These are phyloP conservation scores for Piper longum DNA, from an alignment of 164 flowering plant species.

Conservation along the genomic window DNA sequence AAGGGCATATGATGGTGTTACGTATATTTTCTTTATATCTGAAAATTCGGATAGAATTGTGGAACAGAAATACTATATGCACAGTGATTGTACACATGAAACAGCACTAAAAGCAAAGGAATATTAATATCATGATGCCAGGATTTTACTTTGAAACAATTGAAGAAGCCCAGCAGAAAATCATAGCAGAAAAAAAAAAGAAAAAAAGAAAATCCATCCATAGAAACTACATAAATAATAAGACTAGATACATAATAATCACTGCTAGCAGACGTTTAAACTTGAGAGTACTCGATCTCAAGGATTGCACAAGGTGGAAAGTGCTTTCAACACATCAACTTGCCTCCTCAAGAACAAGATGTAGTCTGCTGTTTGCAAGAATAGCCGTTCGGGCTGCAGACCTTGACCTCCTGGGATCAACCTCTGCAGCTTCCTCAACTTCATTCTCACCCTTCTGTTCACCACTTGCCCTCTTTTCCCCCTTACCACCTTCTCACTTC, in stretches of 20 bases:
- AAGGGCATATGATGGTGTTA: too few species aligned
- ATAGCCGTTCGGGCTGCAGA: constrained; percentile 38
- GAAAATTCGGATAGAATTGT: too few species aligned
- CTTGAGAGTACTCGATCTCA: constrained; percentile 4
- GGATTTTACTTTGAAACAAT: background rate
- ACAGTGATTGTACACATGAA: too few species aligned
- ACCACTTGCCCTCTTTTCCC: background rate
- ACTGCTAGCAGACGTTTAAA: background rate
- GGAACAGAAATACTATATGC: too few species aligned
- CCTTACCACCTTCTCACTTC: background rate
- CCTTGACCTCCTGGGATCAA: constrained; percentile 53
- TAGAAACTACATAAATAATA: background rate
- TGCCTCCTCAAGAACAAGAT: constrained; percentile 50
- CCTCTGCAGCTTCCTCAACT: constrained; percentile 42
- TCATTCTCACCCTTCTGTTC: constrained; percentile 16
- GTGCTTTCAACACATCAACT: constrained; percentile 41
- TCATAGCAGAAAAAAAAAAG: too few species aligned
- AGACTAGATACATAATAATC: background rate
- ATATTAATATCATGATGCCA: background rate
- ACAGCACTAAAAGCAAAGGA: too few species aligned
- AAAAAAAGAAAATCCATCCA: background rate
- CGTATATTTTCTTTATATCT: too few species aligned
- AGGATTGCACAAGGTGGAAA: constrained; percentile 25
- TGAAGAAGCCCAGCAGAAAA: background rate
- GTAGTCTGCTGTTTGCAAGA: constrained; percentile 45